Conservation (phyloP, 2,329 filamentous ascomycete genomes). For the Plectosphaerella plurivora region DNA sequence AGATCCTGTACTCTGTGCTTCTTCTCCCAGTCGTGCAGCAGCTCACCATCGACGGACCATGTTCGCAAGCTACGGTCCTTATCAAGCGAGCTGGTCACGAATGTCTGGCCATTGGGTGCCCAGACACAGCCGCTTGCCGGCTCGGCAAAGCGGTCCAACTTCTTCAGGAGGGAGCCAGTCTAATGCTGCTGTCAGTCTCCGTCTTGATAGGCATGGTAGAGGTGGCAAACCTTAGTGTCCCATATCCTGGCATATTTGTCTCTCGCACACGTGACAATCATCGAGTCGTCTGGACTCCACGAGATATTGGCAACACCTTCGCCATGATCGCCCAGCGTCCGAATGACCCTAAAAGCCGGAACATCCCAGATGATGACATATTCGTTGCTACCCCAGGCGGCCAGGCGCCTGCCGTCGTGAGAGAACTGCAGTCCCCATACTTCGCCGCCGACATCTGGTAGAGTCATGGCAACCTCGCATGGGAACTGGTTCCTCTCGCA, state of each 20-base stretch:
- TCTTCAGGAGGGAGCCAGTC: conserved; percentile 60
- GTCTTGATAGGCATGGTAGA: not conserved
- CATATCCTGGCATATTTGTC: conserved; percentile 73
- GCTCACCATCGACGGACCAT: conserved; percentile 62
- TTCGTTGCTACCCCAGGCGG: conserved; percentile 74
- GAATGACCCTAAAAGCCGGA: conserved; percentile 59
- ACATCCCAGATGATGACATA: conserved; percentile 81
- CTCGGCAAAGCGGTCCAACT: conserved; percentile 69
- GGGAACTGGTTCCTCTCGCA: conserved; percentile 82
- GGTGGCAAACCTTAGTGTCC: conserved; percentile 58
- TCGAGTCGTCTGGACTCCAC: conserved; percentile 89
- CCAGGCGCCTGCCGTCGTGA: conserved; percentile 76
- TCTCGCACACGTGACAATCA: conserved; percentile 77
- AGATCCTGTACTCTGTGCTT: conserved; percentile 78
- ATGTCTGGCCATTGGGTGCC: conserved; percentile 70
- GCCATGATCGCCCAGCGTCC: conserved; percentile 61
- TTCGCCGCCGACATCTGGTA: conserved; percentile 72
- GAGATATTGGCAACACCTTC: conserved; percentile 72
- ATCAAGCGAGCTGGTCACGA: conserved; percentile 77
- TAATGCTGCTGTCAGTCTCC: conserved; percentile 22
- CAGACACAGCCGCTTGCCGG: conserved; percentile 89
- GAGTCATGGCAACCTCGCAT: conserved; percentile 62
- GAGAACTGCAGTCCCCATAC: conserved; percentile 93
- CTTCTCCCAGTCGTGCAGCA: conserved; percentile 61
- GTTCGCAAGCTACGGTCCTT: conserved; percentile 61